Percentiles rank a stretch among this genome's conserved stretches.
phyloP scores from a whole-genome alignment of 768 basidiomycete species.

The Mycena haematopus region DNA sequence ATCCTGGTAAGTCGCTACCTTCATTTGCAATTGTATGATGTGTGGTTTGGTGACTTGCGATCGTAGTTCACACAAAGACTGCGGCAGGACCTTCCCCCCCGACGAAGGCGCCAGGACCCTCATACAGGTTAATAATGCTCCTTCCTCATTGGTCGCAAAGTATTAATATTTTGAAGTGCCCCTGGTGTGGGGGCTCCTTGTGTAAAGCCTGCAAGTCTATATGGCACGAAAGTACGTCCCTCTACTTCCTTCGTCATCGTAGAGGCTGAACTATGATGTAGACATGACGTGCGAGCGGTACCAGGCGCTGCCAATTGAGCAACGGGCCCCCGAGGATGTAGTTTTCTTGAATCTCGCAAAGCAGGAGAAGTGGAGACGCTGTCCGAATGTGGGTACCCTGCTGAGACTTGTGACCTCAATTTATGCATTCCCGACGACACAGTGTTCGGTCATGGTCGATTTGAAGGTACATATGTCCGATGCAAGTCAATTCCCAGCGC shows the following conservation, averaged over 20 bases:
- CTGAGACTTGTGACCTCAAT: neutral
- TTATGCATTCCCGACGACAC: neutral
- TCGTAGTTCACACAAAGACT: neutral
- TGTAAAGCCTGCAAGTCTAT: neutral
- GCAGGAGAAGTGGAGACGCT: slow-evolving; percentile 32
- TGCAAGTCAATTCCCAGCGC: neutral
- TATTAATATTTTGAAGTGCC: neutral
- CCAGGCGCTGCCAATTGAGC: slow-evolving; percentile 28
- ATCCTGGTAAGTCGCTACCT: neutral
- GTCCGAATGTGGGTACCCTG: slow-evolving; percentile 23
- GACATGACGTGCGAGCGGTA: slow-evolving; percentile 32
- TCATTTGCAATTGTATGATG: neutral
- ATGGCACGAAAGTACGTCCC: neutral
- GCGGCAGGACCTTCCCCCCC: neutral
- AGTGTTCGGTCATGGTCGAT: slow-evolving; percentile 33
- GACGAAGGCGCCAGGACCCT: neutral
- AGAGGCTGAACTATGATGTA: neutral
- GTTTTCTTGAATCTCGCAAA: slow-evolving; percentile 29
- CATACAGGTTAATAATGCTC: too few species aligned
- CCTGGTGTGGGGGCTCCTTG: neutral
- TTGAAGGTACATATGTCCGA: slow-evolving; percentile 36
- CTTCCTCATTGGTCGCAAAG: too few species aligned
- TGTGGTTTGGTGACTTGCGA: neutral
- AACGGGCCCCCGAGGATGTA: slow-evolving; percentile 31
- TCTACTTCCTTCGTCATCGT: neutral